These are phyloP conservation scores for Melaleuca quinquenervia DNA, from an alignment of 345 rosid species.

Conservation along the genomic window DNA sequence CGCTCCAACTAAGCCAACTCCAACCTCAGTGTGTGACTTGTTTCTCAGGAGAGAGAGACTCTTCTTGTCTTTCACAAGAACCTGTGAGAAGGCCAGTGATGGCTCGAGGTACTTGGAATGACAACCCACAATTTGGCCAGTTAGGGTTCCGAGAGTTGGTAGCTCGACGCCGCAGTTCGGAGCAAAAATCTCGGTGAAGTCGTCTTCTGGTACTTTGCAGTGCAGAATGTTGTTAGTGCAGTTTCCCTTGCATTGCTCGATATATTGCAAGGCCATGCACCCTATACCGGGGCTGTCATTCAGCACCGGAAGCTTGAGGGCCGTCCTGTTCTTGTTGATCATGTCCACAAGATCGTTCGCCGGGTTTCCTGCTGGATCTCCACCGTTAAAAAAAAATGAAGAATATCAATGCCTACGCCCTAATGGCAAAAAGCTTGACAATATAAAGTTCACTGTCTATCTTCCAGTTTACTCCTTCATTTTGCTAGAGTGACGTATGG, in stretches of 20 bases:
- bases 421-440: neutral
- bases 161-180: constrained; percentile 83
- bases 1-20: constrained; percentile 53
- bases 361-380: constrained; percentile 42
- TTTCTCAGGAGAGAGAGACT: constrained; percentile 42
- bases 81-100: constrained; percentile 42
- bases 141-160: constrained; percentile 59
- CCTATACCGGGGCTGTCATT: constrained; percentile 78
- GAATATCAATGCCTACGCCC: neutral
- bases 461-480: neutral
- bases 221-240: constrained; percentile 43
- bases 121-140: constrained; percentile 72
- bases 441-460: neutral
- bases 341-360: constrained; percentile 67
- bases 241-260: constrained; percentile 54
- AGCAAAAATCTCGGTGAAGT: constrained; percentile 71
- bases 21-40: constrained; percentile 53
- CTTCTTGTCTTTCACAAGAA: constrained; percentile 45
- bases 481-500: neutral
- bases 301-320: constrained; percentile 38
- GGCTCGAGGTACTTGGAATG: constrained; percentile 50
- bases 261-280: constrained; percentile 82
- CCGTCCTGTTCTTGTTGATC: constrained; percentile 62
- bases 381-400: neutral
- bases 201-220: constrained; percentile 60